Percentiles rank a stretch among this genome's conserved stretches.
These are phyloP conservation scores for Ascochyta koolunga DNA, from an alignment of 2,329 filamentous ascomycete species.

Conservation along the genomic window DNA sequence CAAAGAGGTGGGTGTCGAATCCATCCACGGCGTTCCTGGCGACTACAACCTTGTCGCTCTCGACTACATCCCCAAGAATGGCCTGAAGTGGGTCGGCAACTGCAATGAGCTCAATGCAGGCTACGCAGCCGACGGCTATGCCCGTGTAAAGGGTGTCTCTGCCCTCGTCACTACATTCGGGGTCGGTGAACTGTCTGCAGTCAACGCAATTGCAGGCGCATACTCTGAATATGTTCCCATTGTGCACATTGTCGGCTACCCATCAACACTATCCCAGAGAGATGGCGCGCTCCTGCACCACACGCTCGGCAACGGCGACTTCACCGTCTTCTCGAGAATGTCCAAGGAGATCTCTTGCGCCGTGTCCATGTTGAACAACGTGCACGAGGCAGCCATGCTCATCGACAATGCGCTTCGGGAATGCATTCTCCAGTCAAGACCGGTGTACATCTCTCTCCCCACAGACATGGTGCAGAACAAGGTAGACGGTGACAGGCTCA, in stretches of 20 bases:
- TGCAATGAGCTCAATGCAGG: slow-evolving; percentile 66
- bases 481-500: slow-evolving; percentile 73
- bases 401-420: slow-evolving; percentile 79
- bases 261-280: slow-evolving; percentile 49
- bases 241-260: slow-evolving; percentile 56
- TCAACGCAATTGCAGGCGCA: slow-evolving; percentile 56
- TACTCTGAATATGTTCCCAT: slow-evolving; percentile 56
- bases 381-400: slow-evolving; percentile 71
- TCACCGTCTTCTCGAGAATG: slow-evolving; percentile 83
- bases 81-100: slow-evolving; percentile 65
- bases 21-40: slow-evolving; percentile 55
- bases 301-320: slow-evolving; percentile 66
- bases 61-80: slow-evolving; percentile 62
- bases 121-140: slow-evolving; percentile 56
- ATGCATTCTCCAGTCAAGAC: slow-evolving; percentile 75
- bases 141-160: slow-evolving; percentile 53
- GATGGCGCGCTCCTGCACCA: slow-evolving; percentile 54
- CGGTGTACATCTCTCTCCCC: slow-evolving; percentile 83
- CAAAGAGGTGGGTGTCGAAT: slow-evolving; percentile 51
- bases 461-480: slow-evolving; percentile 80
- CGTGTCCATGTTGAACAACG: slow-evolving; percentile 72
- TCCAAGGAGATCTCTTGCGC: slow-evolving; percentile 72
- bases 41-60: slow-evolving; percentile 58
- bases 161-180: slow-evolving; percentile 57
- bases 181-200: slow-evolving; percentile 55